These are phyloP conservation scores for Codiaeum variegatum DNA, from an alignment of 441 rosid genomes.

Conservation along the genomic window DNA sequence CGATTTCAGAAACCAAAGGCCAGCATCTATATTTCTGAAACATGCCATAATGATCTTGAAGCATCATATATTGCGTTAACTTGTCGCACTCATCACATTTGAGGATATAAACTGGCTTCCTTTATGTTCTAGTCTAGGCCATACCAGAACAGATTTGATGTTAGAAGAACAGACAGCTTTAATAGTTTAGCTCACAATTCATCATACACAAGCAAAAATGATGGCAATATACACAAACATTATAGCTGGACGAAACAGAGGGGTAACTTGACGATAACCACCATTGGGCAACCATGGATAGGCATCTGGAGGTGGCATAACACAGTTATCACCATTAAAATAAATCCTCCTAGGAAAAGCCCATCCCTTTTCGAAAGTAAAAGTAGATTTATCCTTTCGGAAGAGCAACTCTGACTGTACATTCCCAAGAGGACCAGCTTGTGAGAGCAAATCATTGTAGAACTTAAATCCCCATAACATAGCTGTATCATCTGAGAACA, in stretches of 20 bases:
- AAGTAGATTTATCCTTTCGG: constrained; percentile 69
- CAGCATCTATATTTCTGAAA: constrained; percentile 12
- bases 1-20: constrained; percentile 15
- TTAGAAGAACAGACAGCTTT: constrained; percentile 20
- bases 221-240: constrained; percentile 32
- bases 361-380: constrained; percentile 97
- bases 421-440: constrained; percentile 82
- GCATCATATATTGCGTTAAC: constrained; percentile 11
- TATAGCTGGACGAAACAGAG: constrained; percentile 24
- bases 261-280: constrained; percentile 32
- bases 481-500: constrained; percentile 76
- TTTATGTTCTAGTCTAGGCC: constrained; percentile 14
- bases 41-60: constrained; percentile 20
- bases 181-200: constrained; percentile 15
- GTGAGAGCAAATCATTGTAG: constrained; percentile 73
- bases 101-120: constrained; percentile 11
- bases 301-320: constrained; percentile 92
- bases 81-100: constrained; percentile 12
- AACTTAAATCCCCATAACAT: constrained; percentile 87
- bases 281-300: constrained; percentile 88
- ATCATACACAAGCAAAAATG: constrained; percentile 33
- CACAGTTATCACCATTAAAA: constrained; percentile 90
- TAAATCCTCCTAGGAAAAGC: constrained; percentile 91
- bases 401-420: constrained; percentile 87
- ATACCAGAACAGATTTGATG: constrained; percentile 11